These are phyloP conservation scores for Spizellomyces punctatus DNA, from an alignment of 192 early-diverging fungal genomes.

Conservation along the genomic window DNA sequence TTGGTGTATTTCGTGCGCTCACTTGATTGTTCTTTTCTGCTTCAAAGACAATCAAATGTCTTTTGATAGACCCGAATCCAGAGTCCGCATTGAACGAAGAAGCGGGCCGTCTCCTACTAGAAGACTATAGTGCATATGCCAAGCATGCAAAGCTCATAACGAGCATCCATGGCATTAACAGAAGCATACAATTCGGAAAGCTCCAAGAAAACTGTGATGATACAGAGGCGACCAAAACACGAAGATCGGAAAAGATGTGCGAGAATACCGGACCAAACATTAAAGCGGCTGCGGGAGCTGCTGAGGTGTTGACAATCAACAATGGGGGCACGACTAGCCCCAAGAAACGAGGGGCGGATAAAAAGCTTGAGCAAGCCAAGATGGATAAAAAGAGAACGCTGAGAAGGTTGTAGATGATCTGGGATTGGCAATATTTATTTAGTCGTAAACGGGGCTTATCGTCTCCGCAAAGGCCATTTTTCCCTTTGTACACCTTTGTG, in stretches of 20 bases:
- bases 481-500: too few species aligned
- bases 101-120: constrained; percentile 86
- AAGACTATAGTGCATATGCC: constrained; percentile 84
- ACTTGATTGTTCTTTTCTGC: constrained; percentile 1
- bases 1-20: not conserved
- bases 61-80: constrained; percentile 92
- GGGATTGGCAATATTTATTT: too few species aligned
- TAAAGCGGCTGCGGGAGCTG: not conserved
- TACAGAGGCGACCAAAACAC: not conserved
- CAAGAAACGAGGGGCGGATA: constrained; percentile 39
- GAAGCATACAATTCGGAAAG: not conserved
- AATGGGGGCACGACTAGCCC: constrained; percentile 1
- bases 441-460: too few species aligned
- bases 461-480: too few species aligned
- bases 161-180: constrained; percentile 68
- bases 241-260: not conserved
- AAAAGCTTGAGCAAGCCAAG: constrained; percentile 18
- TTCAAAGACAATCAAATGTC: constrained; percentile 86
- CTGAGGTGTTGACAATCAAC: constrained; percentile 13
- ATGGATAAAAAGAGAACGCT: constrained; percentile 43
- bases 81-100: constrained; percentile 97
- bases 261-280: not conserved
- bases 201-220: not conserved
- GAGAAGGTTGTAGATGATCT: constrained; percentile 20
- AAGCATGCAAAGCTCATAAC: constrained; percentile 80